Conservation (phyloP, 2,329 filamentous ascomycete genomes). For the Colletotrichum sidae region DNA sequence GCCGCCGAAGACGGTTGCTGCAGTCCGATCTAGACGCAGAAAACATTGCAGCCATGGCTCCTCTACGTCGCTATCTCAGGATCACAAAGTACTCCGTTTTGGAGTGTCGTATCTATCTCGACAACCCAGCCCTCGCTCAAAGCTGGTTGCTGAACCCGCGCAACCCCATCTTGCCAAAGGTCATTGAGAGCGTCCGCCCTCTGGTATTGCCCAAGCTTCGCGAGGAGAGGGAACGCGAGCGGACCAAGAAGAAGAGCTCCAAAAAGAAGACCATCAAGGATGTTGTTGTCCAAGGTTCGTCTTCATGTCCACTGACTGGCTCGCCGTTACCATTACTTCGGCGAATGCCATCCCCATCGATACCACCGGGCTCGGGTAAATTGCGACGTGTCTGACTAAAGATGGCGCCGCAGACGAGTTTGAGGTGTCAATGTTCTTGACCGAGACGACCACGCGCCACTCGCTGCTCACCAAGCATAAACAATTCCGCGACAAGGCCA, state of each 20-base stretch:
- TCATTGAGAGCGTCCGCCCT: conserved; percentile 87
- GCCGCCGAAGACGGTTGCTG: background rate
- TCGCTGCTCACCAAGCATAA: conserved; percentile 89
- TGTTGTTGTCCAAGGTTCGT: conserved; percentile 81
- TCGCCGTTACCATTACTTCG: conserved; percentile 5
- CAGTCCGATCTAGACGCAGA: no score
- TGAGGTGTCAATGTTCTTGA: conserved; percentile 93
- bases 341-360: conserved; percentile 24
- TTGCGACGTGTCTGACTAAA: conserved; percentile 17
- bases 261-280: conserved; percentile 90
- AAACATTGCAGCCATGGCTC: conserved; percentile 72
- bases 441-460: conserved; percentile 86
- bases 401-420: conserved; percentile 78
- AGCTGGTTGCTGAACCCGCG: conserved; percentile 86
- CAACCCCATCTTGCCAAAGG: conserved; percentile 80
- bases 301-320: conserved; percentile 10
- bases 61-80: conserved; percentile 87
- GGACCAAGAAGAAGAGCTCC: conserved; percentile 69
- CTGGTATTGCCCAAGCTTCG: conserved; percentile 90
- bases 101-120: conserved; percentile 96
- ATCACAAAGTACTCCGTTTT: conserved; percentile 94
- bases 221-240: conserved; percentile 80
- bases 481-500: conserved; percentile 71
- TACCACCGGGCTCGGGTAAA: conserved; percentile 12
- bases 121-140: conserved; percentile 84